These are phyloP conservation scores for Haplosporangium sp. DNA, from an alignment of 371 early-diverging fungal genomes.

Conservation along the genomic window DNA sequence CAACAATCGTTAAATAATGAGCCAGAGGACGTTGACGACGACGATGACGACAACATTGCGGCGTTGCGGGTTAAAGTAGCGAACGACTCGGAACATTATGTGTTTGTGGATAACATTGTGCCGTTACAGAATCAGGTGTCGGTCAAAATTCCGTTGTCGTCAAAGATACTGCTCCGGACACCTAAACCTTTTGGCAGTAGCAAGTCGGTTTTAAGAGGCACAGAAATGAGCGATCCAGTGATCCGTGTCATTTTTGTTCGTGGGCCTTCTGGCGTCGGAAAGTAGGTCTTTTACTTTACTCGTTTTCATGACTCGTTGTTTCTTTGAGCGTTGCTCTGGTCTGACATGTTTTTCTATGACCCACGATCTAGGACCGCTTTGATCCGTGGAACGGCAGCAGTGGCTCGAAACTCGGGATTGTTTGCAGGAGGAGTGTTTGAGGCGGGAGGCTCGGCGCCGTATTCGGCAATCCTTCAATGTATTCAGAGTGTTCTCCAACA, in stretches of 20 bases:
- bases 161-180: conserved; percentile 25
- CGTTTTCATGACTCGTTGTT: too few species aligned
- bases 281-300: conserved; percentile 24
- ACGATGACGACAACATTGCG: neutral
- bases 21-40: conserved; percentile 1
- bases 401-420: conserved; percentile 41
- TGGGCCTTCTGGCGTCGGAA: conserved; percentile 48
- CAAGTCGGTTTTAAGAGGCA: conserved; percentile 24
- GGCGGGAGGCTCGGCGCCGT: conserved; percentile 25
- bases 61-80: neutral
- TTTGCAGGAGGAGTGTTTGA: conserved; percentile 49
- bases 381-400: conserved; percentile 39
- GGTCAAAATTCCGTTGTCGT: conserved; percentile 40
- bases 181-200: conserved; percentile 33
- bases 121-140: conserved; percentile 27
- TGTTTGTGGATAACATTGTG: conserved; percentile 47
- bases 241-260: conserved; percentile 49
- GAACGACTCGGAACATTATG: conserved; percentile 31
- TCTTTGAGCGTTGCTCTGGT: too few species aligned
- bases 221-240: conserved; percentile 35
- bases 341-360: too few species aligned
- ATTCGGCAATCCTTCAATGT: conserved; percentile 50
- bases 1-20: conserved; percentile 24
- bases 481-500: conserved; percentile 52
- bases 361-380: conserved; percentile 38